Conservation (phyloP, 1,284 basidiomycete genomes). For the Pterula multifida region DNA sequence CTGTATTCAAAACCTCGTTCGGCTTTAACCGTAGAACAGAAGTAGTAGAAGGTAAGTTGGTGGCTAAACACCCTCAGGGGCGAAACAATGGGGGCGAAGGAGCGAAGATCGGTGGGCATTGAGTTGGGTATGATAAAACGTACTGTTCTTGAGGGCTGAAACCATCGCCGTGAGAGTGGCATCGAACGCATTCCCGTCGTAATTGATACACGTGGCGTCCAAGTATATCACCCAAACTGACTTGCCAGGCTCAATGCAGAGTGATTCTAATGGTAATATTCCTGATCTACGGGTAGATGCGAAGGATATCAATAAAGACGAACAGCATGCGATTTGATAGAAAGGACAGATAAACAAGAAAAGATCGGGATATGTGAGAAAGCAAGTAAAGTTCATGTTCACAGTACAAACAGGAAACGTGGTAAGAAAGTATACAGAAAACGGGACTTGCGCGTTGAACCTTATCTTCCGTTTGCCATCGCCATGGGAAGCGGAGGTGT, state of each 20-base stretch:
- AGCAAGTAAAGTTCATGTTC: not conserved
- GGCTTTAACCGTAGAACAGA: not conserved
- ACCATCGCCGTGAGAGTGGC: constrained; percentile 82
- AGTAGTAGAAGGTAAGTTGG: not conserved
- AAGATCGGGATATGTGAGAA: not conserved
- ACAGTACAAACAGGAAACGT: not conserved
- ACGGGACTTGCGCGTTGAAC: not conserved
- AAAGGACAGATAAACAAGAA: not conserved
- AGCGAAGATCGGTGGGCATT: not conserved
- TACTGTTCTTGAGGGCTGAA: constrained; percentile 73
- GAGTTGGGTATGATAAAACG: constrained; percentile 1
- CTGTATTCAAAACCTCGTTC: not conserved
- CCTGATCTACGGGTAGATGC: constrained; percentile 40
- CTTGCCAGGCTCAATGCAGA: constrained; percentile 74
- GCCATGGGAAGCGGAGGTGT: too few species aligned
- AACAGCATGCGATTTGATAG: constrained; percentile 1
- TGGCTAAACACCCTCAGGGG: not conserved
- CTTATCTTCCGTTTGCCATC: not conserved
- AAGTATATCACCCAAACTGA: constrained; percentile 89
- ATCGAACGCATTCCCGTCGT: constrained; percentile 93
- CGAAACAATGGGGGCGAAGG: not conserved
- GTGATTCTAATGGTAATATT: constrained; percentile 49
- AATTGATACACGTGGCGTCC: constrained; percentile 91
- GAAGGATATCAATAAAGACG: not conserved
- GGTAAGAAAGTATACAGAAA: not conserved